phyloP scores from a whole-genome alignment of 2,329 filamentous ascomycete genomes.

The Mycosphaerella sp. region DNA sequence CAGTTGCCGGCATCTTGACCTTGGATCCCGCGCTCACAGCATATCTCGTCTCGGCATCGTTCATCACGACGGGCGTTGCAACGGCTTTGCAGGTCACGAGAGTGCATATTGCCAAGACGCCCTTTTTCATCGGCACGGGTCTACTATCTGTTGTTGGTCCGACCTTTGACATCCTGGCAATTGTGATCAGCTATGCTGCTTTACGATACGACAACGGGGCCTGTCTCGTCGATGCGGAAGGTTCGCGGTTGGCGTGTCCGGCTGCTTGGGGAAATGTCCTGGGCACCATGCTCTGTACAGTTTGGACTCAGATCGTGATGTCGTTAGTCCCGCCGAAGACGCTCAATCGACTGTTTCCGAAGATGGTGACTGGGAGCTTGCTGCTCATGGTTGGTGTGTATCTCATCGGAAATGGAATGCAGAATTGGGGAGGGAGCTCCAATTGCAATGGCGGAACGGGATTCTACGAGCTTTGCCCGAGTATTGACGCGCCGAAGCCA shows the following conservation, averaged over 20 bases:
- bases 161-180: slow-evolving; percentile 10
- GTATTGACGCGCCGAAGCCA: slow-evolving; percentile 9
- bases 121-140: slow-evolving; percentile 11
- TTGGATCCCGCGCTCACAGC: neutral
- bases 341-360: slow-evolving; percentile 10
- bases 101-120: slow-evolving; percentile 6
- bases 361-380: slow-evolving; percentile 9
- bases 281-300: slow-evolving; percentile 11
- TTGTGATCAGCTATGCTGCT: slow-evolving; percentile 3
- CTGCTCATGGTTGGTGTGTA: slow-evolving; percentile 10
- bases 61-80: slow-evolving; percentile 11
- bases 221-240: slow-evolving; percentile 5
- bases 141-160: slow-evolving; percentile 9
- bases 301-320: slow-evolving; percentile 10
- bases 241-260: slow-evolving; percentile 6
- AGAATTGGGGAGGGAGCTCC: slow-evolving; percentile 9
- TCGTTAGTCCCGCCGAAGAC: slow-evolving; percentile 8
- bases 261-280: slow-evolving; percentile 8
- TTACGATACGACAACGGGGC: slow-evolving; percentile 5
- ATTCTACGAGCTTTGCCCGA: slow-evolving; percentile 9
- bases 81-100: slow-evolving; percentile 11
- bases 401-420: slow-evolving; percentile 10
- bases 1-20: slow-evolving; percentile 7
- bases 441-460: slow-evolving; percentile 10
- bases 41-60: slow-evolving; percentile 11